Base-by-base conservation (phyloP, 2,329 filamentous ascomycete genomes). In the Xenoacremonium recifei region DNA sequence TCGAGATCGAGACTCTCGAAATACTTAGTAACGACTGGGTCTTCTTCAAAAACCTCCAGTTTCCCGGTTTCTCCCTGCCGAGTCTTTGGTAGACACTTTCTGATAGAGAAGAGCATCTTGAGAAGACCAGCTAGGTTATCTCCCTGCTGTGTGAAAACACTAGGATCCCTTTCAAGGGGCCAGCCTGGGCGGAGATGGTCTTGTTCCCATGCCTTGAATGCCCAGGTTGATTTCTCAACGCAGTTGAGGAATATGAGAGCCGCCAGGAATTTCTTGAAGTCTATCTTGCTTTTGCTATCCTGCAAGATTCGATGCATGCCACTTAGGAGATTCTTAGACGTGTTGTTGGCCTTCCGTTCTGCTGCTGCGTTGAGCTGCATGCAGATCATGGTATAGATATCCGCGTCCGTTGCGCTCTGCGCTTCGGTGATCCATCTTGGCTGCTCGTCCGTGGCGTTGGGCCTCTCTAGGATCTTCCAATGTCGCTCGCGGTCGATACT, bases 141-240 rank as follows among this genome's bases (percentile, higher is more conserved):
- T 13, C 80, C 80, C 50, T 84, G 80, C 41, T 75, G 71, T 1
- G 77, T 77, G 54, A 79, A 85, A 37, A 69, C 68, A 37, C 68
- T 65, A 0, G 81, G 81, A 6, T 76, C 74, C 27, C 68, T 62
- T 55, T 80, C 77, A 3, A 85, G 67, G 4, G 82, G 82, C 81
- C 81, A 85, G 32, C 74, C 72, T 1, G 72, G 71, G 3, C 76
- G 72, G 19, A 83, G 71, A 37, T 77, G 75, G 41, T 79, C 73
- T 57, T 84, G 77, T 52, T 84, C 80, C 80, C 80, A 85, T 2
- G 78, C 80, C 48, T 83, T 82, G 65, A 84, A 84, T 1, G 79
- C 76, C 82, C 81, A 85, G 0, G 80, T 84, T 0, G 79, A 80
- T 64, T 84, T 85, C 57, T 85, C 82, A 12, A 84, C 70, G 50